These are phyloP conservation scores for Blastobotrys persicus DNA, from an alignment of 1,139 yeast genomes.

Conservation along the genomic window DNA sequence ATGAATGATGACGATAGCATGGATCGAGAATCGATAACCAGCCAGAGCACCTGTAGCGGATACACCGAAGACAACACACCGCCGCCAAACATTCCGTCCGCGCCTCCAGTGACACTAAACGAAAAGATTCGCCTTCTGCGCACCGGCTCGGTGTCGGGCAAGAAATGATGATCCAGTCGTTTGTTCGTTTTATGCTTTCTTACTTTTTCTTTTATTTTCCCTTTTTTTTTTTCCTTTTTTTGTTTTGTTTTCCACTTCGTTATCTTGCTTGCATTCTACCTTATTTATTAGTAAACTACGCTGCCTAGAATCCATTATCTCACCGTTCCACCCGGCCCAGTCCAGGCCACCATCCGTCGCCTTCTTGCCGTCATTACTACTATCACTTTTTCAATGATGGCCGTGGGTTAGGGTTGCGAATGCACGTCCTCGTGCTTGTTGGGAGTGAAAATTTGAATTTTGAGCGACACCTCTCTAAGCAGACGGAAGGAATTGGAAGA, in stretches of 20 bases:
- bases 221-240: too few species aligned
- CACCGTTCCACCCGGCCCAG: neutral
- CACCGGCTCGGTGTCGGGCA: slow-evolving; percentile 26
- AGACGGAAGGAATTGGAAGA: neutral
- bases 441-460: neutral
- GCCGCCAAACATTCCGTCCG: slow-evolving; percentile 30
- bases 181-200: too few species aligned
- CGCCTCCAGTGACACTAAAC: slow-evolving; percentile 34
- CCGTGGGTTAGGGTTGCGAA: slow-evolving; percentile 6
- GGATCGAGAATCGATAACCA: slow-evolving; percentile 3
- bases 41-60: neutral
- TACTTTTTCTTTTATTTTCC: too few species aligned
- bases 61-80: slow-evolving; percentile 4
- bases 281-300: neutral
- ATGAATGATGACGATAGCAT: slow-evolving; percentile 1
- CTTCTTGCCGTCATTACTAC: too few species aligned
- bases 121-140: slow-evolving; percentile 34
- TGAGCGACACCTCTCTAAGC: neutral
- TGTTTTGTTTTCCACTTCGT: neutral
- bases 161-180: neutral
- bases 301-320: neutral
- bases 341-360: neutral
- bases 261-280: neutral
- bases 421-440: neutral
- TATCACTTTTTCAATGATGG: too few species aligned